phyloP scores from a whole-genome alignment of 2,329 filamentous ascomycete species.

The Stagonosporopsis cucurbitacearum region DNA sequence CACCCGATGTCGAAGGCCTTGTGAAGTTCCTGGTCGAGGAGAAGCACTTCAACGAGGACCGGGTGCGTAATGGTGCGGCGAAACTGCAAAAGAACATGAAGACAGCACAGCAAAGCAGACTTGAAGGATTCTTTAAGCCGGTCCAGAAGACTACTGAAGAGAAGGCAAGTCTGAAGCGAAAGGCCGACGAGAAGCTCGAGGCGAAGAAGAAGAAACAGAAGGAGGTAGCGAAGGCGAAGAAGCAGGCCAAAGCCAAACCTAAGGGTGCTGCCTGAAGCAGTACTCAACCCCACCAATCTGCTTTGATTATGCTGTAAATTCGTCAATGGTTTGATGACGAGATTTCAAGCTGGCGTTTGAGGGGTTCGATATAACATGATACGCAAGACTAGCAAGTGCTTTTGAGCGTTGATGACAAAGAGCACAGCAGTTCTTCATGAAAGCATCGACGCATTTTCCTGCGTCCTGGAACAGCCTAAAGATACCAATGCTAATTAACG shows the following conservation, averaged over 20 bases:
- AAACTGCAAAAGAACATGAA: constrained; percentile 90
- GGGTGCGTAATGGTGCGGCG: constrained; percentile 79
- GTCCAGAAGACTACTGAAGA: constrained; percentile 87
- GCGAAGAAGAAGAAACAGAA: constrained; percentile 96
- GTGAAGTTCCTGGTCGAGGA: constrained; percentile 89
- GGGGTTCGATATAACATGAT: not conserved
- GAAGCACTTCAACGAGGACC: constrained; percentile 96
- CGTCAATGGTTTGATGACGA: not conserved
- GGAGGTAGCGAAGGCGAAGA: constrained; percentile 94
- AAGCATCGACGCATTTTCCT: not conserved
- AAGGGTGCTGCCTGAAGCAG: constrained; percentile 22
- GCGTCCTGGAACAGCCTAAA: not conserved
- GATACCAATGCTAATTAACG: not conserved
- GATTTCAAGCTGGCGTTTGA: constrained; percentile 7
- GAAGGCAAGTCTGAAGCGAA: constrained; percentile 85
- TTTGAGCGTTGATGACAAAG: not conserved
- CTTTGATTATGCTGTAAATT: not conserved
- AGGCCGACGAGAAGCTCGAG: constrained; percentile 89
- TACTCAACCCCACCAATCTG: not conserved
- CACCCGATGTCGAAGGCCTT: constrained; percentile 86
- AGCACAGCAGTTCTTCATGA: not conserved
- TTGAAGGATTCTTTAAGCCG: constrained; percentile 97
- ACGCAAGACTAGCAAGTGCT: not conserved
- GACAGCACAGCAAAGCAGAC: constrained; percentile 83
- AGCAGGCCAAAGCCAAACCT: constrained; percentile 85